phyloP scores from a whole-genome alignment of 2,329 filamentous ascomycete genomes.

The Exophiala calicioides region DNA sequence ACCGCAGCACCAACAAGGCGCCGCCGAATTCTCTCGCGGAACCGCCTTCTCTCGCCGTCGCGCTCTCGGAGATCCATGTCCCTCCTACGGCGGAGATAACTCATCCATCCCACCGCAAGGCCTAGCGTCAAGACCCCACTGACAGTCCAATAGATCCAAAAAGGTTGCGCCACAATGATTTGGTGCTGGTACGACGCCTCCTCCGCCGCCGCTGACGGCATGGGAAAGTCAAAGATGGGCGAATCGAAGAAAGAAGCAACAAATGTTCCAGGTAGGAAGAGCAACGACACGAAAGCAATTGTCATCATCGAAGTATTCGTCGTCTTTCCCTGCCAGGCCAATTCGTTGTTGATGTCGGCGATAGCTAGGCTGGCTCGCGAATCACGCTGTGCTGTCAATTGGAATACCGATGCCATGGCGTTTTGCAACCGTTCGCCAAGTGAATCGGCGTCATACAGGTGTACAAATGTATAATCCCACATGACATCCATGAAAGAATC shows the following conservation, averaged over 20 bases:
- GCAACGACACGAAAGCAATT: slow-evolving; percentile 22
- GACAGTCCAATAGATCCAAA: slow-evolving; percentile 4
- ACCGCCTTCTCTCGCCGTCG: slow-evolving; percentile 13
- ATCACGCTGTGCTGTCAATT: slow-evolving; percentile 24
- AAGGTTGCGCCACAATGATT: slow-evolving; percentile 15
- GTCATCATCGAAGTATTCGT: slow-evolving; percentile 27
- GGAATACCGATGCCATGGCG: slow-evolving; percentile 23
- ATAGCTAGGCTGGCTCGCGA: slow-evolving; percentile 25
- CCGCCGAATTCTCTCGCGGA: slow-evolving; percentile 15
- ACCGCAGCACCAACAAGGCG: slow-evolving; percentile 1
- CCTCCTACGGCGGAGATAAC: slow-evolving; percentile 17
- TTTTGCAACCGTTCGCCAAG: slow-evolving; percentile 24
- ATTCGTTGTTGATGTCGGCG: slow-evolving; percentile 27
- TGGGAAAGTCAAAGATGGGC: slow-evolving; percentile 26
- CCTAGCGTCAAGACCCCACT: background rate
- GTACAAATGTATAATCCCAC: slow-evolving; percentile 23
- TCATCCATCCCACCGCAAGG: slow-evolving; percentile 13
- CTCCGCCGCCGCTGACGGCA: no score
- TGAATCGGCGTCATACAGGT: slow-evolving; percentile 27
- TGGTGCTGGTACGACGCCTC: background rate
- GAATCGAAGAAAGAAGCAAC: slow-evolving; percentile 27
- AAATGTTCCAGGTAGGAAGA: slow-evolving; percentile 28
- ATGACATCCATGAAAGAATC: slow-evolving; percentile 24
- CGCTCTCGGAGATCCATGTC: slow-evolving; percentile 13
- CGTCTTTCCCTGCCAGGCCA: slow-evolving; percentile 25